These are phyloP conservation scores for Apophysomyces ossiformis DNA, from an alignment of 371 early-diverging fungal genomes.

Conservation along the genomic window DNA sequence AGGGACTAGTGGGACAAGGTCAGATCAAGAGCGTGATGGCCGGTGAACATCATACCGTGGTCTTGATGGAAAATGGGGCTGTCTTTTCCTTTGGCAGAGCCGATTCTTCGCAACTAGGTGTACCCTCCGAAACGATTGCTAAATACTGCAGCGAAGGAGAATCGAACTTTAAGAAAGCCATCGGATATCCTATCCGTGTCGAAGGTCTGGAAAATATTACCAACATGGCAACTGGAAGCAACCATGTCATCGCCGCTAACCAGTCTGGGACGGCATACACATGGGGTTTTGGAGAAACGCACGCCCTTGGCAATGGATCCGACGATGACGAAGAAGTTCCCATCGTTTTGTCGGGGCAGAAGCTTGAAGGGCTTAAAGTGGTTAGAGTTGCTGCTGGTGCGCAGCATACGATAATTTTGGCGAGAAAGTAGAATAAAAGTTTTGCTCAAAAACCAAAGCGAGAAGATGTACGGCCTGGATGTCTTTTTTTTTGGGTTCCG, in stretches of 20 bases:
- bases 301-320: constrained; percentile 77
- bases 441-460: no score
- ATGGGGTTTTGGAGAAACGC: constrained; percentile 91
- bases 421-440: constrained; percentile 16
- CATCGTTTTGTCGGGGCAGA: constrained; percentile 55
- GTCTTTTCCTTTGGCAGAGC: constrained; percentile 88
- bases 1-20: constrained; percentile 50
- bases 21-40: constrained; percentile 67
- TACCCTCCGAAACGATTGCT: constrained; percentile 46
- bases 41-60: constrained; percentile 90
- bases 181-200: constrained; percentile 63
- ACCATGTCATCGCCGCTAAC: constrained; percentile 84
- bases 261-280: constrained; percentile 77
- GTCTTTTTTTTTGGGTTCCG: no score
- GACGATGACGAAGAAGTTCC: constrained; percentile 70
- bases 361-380: constrained; percentile 57
- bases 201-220: constrained; percentile 52
- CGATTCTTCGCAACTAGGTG: constrained; percentile 94
- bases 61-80: constrained; percentile 73
- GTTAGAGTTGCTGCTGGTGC: constrained; percentile 74
- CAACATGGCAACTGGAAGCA: constrained; percentile 80
- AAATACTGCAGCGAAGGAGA: constrained; percentile 29
- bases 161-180: constrained; percentile 61
- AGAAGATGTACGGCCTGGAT: no score
- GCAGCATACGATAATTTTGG: constrained; percentile 75